Evolutionary conservation across 2,329 filamentous ascomycete species (phyloP), one percentile per base, ranked within the genome.

Genomic region (Pseudonectria buxi): DNA sequence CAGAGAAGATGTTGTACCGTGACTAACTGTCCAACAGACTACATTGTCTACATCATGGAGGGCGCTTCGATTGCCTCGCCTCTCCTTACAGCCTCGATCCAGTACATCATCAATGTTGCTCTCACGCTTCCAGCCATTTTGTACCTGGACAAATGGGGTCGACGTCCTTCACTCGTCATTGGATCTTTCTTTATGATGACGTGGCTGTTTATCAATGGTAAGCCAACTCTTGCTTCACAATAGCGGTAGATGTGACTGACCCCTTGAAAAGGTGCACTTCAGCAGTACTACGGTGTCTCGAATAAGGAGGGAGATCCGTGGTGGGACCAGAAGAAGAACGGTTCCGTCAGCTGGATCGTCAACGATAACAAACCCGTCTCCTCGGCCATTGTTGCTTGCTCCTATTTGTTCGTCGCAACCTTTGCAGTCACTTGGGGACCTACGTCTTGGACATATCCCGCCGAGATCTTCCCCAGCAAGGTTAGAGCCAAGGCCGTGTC

Each of bases 41-140:
- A 78, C 43, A 73, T 78, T 27, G 69, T 77, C 3, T 78, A 76
- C 50, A 72, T 79, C 42, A 75, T 79, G 71, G 63, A 74, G 39
- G 67, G 69, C 6, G 72, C 75, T 3, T 66, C 72, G 24, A 73
- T 80, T 33, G 68, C 64, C 2, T 68, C 72, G 12, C 69, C 73
- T 4, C 65, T 81, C 7, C 60, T 76, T n/a, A 76, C 75, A 2
- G 71, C 75, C 0, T 72, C 72, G 0, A 76, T 81, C 14, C 74
- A 80, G 49, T 81, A 80, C 47, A 67, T 81, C 38, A 77, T 82
- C 56, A 81, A 81, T 48, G 74, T 80, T 0, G 61, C 63, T 12
- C 61, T 78, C 41, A 80, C 78, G 0, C 56, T 79, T 2, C 74
- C 76, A 0, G 75, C 75, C 11, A 76, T 81, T 24, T 37, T 78